Percentiles rank a stretch among this genome's conserved stretches.
These are phyloP conservation scores for Fusarium tanahbumbuense DNA, from an alignment of 2,329 filamentous ascomycete genomes.

Conservation along the genomic window DNA sequence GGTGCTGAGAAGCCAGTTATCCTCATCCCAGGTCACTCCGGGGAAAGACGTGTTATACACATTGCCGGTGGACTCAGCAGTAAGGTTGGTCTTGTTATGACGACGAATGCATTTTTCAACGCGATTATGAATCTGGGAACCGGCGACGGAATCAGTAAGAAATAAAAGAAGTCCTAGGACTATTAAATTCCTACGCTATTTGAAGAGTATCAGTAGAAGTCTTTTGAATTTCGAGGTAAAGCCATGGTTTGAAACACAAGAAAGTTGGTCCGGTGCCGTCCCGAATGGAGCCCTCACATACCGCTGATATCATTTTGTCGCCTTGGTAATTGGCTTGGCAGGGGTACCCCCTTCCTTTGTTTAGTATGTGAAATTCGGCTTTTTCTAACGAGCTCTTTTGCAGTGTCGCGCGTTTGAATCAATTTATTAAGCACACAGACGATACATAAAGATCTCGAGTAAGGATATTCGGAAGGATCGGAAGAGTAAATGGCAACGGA, in stretches of 20 bases:
- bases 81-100: neutral
- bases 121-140: neutral
- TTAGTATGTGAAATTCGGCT: neutral
- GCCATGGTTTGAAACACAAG: neutral
- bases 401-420: too few species aligned
- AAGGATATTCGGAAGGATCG: neutral
- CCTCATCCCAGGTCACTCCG: constrained; percentile 2
- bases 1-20: constrained; percentile 6
- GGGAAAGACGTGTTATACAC: neutral
- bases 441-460: accelerated
- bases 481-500: neutral
- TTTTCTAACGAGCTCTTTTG: neutral
- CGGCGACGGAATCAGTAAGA: neutral
- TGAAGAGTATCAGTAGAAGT: neutral
- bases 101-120: neutral
- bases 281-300: neutral
- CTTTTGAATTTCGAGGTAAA: neutral
- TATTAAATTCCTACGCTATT: neutral
- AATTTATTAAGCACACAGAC: too few species aligned
- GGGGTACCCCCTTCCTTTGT: neutral
- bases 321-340: neutral
- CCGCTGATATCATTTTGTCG: accelerated
- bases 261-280: neutral
- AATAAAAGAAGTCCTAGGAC: neutral
- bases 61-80: neutral